Evolutionary conservation across 164 flowering plant genomes (phyloP), one percentile per base, ranked within the genome.

Genomic region (Berberis vulgaris): DNA sequence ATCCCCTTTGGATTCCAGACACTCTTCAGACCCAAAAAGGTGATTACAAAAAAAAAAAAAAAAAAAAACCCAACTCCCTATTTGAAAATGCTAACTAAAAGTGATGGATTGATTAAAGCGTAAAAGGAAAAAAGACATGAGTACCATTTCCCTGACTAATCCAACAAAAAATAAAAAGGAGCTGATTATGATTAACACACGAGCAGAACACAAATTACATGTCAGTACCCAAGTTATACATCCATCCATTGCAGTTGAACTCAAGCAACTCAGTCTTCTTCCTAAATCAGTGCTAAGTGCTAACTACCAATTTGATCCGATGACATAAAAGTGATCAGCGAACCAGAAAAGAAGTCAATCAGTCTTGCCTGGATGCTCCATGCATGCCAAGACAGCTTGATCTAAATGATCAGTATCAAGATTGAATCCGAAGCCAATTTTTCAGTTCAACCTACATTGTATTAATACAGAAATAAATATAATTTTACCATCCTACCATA

Each of bases 301-400:
- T 62, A 57, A 10, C 50, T 43, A 49, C 53, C 13, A 62, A 61
- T 49, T 7, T 70, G 75, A 61, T 72, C 62, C 72, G 72, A 71
- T 74, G 80, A 73, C 57, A 72, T 53, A 79, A 82, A 80, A 82
- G 40, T 65, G 60, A 75, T 79, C 81, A 68, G 66, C 56, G 62
- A 74, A 73, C 59, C 74, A 57, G 55, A 6, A 61, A 63, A 75
- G 26, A 69, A 46, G 64, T 71, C 68, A 45, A 72, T 60, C 41
- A 42, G 58, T 72, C 77, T 69, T 79, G 52, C 61, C 41, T 72
- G 79, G 73, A 77, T n/a, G 73, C 79, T 61, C 59, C 62, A n/a
- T 64, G 74, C 69, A 45, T 63, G 49, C 74, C 77, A 26, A 71
- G 73, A 67, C 73, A 71, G 26, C 26, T 26, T 26, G 26, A 26